Evolutionary conservation across 495 filamentous ascomycete species (phyloP).

Genomic region (Penicillium salamii): DNA sequence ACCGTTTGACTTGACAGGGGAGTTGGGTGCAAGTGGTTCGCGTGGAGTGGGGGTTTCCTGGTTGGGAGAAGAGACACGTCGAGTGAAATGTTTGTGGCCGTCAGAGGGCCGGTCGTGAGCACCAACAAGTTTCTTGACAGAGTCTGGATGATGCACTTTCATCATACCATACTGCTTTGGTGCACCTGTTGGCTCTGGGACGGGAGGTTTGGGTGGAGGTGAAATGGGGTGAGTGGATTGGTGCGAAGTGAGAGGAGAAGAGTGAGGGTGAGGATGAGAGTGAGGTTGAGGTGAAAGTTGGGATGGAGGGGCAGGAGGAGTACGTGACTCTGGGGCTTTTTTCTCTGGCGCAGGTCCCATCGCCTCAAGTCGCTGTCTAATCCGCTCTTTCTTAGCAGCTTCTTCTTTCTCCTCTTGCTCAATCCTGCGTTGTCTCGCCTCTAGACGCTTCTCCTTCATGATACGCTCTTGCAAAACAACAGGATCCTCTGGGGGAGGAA

Average conservation of each 20-base stretch:
- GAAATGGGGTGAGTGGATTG: slow-evolving; percentile 23
- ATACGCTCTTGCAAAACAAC: slow-evolving; percentile 72
- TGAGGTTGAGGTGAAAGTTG: slow-evolving; percentile 5
- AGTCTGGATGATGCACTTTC: slow-evolving; percentile 54
- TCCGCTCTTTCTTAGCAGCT: slow-evolving; percentile 74
- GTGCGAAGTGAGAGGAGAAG: slow-evolving; percentile 4
- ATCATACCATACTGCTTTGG: slow-evolving; percentile 59
- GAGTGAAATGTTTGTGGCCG: slow-evolving; percentile 28
- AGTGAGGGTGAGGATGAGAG: neutral
- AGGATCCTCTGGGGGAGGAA: slow-evolving; percentile 50
- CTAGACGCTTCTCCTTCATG: slow-evolving; percentile 78
- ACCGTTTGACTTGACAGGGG: slow-evolving; percentile 14
- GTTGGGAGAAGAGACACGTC: slow-evolving; percentile 32
- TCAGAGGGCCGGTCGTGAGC: slow-evolving; percentile 38
- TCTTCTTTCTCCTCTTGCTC: slow-evolving; percentile 83
- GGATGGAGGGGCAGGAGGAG: slow-evolving; percentile 20
- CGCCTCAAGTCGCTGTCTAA: slow-evolving; percentile 76
- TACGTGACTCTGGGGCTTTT: slow-evolving; percentile 32
- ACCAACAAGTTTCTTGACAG: slow-evolving; percentile 40
- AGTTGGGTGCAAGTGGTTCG: slow-evolving; percentile 31
- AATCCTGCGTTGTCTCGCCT: slow-evolving; percentile 71
- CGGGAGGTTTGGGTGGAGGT: slow-evolving; percentile 53
- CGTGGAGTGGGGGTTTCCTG: slow-evolving; percentile 34
- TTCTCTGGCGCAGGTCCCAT: slow-evolving; percentile 65
- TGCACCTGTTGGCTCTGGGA: slow-evolving; percentile 49